Base-by-base conservation (phyloP, 768 basidiomycete genomes). In the Amanita rimosa region DNA sequence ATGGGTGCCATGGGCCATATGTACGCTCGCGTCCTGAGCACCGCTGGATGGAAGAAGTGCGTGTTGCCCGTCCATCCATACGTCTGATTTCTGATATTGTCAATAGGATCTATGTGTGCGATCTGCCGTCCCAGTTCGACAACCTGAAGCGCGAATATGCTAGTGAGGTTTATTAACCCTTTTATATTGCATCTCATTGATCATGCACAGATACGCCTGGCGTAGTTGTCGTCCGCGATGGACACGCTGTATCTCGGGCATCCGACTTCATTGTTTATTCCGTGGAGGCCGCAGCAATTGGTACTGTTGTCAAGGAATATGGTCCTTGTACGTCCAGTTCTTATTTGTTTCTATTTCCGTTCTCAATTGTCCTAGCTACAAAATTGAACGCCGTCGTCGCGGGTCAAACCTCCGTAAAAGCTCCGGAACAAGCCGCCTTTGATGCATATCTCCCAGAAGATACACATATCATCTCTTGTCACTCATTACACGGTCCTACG, bases 1-100 rank as follows among this genome's bases (percentile, higher is more conserved):
- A 96, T 97, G 93, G 94, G 94, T 0, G 88, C 87, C 44, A 98
- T 98, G 95, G 95, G 95, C 2, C 72, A 70, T 59, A 91, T 98
- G 92, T 98, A 97, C 62, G 91, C 92, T 0, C 74, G 72, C 14
- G 62, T 70, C n/a, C 70, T 99, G 21, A 76, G 81, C 9, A 69
- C 71, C 5, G 92, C 83, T 8, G 93, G 95, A 1, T 92, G 90
- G 83, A 78, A 81, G 64, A 85, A 80, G 94, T 92, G 53, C 46
- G 60, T 53, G 37, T 8, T 4, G 1, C 9, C 10, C 34, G 7
- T 51, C 44, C 52, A 40, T n/a, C n/a, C n/a, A n/a, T 48, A 38
- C 27, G 33, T 38, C 22, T 52, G 50, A 41, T 46, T 49, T 46
- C 43, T 47, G 19, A 41, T n/a, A 24, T 19, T 31, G 3, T 22